Evolutionary conservation across 352 stramenopile species (phyloP).

Genomic region (Globisporangium polare): DNA sequence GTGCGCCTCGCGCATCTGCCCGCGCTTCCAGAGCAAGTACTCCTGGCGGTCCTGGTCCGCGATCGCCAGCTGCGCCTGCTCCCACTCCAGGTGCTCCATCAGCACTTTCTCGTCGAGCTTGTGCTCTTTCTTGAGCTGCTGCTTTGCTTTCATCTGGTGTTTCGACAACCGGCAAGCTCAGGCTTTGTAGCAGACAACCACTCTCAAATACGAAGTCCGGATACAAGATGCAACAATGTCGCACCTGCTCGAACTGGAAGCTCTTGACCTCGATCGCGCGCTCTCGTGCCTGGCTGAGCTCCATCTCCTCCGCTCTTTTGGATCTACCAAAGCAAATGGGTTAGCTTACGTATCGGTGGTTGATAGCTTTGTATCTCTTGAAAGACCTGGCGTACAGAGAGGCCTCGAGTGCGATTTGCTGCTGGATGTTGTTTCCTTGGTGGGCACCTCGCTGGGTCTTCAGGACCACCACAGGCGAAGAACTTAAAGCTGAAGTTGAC

Average conservation of each 20-base stretch:
- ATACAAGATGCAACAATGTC: background rate
- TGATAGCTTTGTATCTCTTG: background rate
- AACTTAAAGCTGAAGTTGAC: background rate
- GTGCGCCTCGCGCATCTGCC: conserved; percentile 21
- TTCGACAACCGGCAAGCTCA: background rate
- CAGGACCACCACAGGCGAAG: background rate
- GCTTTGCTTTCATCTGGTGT: conserved; percentile 22
- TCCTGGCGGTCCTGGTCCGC: conserved; percentile 12
- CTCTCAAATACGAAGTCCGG: background rate
- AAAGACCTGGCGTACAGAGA: conserved; percentile 1
- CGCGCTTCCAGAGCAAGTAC: conserved; percentile 10
- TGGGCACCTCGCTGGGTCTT: conserved; percentile 1
- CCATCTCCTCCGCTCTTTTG: conserved; percentile 9
- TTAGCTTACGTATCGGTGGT: no score
- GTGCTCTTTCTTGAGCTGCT: conserved; percentile 18
- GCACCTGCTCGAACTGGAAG: conserved; percentile 19
- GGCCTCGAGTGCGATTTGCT: conserved; percentile 9
- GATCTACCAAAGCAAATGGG: conserved; percentile 1
- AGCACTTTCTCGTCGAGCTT: conserved; percentile 26
- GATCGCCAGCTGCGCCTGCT: conserved; percentile 25
- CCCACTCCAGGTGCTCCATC: conserved; percentile 35
- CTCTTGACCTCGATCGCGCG: conserved; percentile 13
- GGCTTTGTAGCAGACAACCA: background rate
- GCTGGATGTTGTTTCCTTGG: background rate
- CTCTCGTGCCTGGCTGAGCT: conserved; percentile 4